Evolutionary conservation across 2,329 filamentous ascomycete genomes (phyloP).

Genomic region (Coniochaeta ligniaria): DNA sequence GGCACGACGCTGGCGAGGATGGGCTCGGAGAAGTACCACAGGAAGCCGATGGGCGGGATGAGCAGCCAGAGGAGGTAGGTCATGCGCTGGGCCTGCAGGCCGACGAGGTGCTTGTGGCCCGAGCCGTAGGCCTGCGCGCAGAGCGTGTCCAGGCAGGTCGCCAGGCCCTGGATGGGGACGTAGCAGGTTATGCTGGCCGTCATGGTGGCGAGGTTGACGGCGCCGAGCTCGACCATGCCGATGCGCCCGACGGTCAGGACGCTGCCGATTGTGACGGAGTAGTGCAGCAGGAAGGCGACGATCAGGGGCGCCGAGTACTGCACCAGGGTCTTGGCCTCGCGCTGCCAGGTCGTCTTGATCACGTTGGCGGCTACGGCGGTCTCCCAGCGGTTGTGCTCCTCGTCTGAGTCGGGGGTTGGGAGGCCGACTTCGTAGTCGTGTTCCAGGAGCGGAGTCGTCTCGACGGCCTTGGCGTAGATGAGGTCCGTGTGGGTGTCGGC

Average conservation of each 20-base stretch:
- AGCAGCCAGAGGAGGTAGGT: slow-evolving; percentile 61
- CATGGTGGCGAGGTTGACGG: slow-evolving; percentile 52
- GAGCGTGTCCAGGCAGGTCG: slow-evolving; percentile 65
- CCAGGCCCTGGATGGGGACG: slow-evolving; percentile 57
- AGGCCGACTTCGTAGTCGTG: background rate
- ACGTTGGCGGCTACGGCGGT: slow-evolving; percentile 58
- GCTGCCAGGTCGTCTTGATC: slow-evolving; percentile 63
- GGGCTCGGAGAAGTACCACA: slow-evolving; percentile 56
- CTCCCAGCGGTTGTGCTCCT: slow-evolving; percentile 53
- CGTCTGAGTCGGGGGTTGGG: slow-evolving; percentile 27
- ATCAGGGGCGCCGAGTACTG: slow-evolving; percentile 44
- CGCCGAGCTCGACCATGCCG: slow-evolving; percentile 49
- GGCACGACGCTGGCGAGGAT: slow-evolving; percentile 38
- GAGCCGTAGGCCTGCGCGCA: slow-evolving; percentile 70
- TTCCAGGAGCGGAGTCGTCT: background rate
- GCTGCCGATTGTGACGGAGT: slow-evolving; percentile 52
- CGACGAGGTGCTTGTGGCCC: slow-evolving; percentile 61
- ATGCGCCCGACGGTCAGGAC: slow-evolving; percentile 53
- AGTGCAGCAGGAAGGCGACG: slow-evolving; percentile 38
- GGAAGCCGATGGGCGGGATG: slow-evolving; percentile 57
- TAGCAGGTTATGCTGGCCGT: slow-evolving; percentile 56
- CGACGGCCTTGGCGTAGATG: background rate
- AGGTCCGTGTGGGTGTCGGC: background rate
- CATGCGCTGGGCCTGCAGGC: slow-evolving; percentile 67
- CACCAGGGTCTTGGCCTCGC: slow-evolving; percentile 33